These are phyloP conservation scores for Galeopsis tetrahit DNA, from an alignment of 257 asterid genomes.

Conservation along the genomic window DNA sequence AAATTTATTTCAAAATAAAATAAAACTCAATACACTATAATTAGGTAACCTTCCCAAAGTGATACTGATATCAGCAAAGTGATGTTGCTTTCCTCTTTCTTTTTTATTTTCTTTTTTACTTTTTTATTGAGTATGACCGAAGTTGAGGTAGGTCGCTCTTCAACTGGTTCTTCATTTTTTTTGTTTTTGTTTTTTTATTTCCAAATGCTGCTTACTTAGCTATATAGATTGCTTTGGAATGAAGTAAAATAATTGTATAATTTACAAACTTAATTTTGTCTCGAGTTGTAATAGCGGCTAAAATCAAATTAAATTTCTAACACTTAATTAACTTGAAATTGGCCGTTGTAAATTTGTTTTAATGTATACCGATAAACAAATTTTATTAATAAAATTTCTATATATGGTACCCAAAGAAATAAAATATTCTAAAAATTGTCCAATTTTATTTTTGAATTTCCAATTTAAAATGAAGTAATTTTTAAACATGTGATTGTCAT, in stretches of 20 bases:
- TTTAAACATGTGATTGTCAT: no score
- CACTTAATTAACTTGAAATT: no score
- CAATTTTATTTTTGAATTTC: no score
- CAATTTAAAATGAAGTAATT: no score
- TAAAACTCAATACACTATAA: constrained; percentile 10
- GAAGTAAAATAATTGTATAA: not conserved
- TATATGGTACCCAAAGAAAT: no score
- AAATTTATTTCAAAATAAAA: no score
- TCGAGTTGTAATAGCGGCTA: not conserved
- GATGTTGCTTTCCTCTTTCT: constrained; percentile 16
- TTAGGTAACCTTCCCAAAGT: not conserved
- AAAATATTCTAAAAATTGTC: no score
- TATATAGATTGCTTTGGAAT: constrained; percentile 24
- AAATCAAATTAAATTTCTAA: no score
- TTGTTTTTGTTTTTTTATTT: not conserved
- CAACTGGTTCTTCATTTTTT: not conserved
- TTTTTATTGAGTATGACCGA: constrained; percentile 9
- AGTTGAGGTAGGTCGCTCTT: constrained; percentile 24
- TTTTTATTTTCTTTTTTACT: not conserved
- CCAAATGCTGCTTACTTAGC: not conserved
- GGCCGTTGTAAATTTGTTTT: no score
- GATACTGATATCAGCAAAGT: constrained; percentile 15
- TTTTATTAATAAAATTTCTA: no score
- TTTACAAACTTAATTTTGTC: not conserved
- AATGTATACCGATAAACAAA: no score